These are phyloP conservation scores for Rhodamnia argentea DNA, from an alignment of 345 rosid genomes.

Conservation along the genomic window DNA sequence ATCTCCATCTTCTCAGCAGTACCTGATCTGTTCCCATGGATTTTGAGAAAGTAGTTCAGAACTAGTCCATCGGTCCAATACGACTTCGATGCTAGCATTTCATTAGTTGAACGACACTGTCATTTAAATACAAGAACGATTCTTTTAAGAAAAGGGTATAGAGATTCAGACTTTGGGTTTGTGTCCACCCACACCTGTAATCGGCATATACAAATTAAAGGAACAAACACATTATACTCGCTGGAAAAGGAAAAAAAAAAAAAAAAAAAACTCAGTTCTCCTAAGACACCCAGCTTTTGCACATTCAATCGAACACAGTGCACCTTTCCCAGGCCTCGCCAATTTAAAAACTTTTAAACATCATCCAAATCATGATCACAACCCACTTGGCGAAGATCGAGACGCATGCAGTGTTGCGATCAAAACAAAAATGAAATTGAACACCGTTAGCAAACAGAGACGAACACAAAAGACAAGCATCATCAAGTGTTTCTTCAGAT, in stretches of 20 bases:
- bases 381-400: not conserved
- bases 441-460: not conserved
- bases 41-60: not conserved
- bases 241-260: not conserved
- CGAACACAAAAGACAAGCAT: not conserved
- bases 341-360: not conserved
- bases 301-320: not conserved
- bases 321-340: not conserved
- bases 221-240: not conserved
- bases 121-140: not conserved
- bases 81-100: not conserved
- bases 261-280: too few relatives aligned
- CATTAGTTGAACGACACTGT: not conserved
- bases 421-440: not conserved
- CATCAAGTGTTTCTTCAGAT: not conserved
- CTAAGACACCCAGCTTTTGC: not conserved
- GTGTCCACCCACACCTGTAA: not conserved
- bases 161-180: not conserved
- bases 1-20: slow-evolving; percentile 41
- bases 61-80: not conserved
- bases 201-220: not conserved
- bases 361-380: not conserved
- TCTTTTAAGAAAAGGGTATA: not conserved
- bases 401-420: not conserved
- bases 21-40: not conserved